Percentiles rank a stretch among this genome's conserved stretches.
These are phyloP conservation scores for Clavispora phyllophila DNA, from an alignment of 805 yeast species.

Conservation along the genomic window DNA sequence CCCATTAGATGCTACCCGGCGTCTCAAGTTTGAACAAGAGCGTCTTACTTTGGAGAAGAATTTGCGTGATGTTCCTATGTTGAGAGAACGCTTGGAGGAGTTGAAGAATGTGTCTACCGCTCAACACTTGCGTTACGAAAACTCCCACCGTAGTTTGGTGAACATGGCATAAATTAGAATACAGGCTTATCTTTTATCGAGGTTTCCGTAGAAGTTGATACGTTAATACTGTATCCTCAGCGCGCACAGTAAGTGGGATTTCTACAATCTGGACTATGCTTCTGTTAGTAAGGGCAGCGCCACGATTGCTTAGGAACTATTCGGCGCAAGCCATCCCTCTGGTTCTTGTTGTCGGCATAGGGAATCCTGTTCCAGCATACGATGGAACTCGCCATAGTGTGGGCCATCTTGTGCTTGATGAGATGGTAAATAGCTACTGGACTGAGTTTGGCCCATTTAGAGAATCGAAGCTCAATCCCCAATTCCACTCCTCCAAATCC, in stretches of 20 bases:
- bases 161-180: conserved; percentile 12
- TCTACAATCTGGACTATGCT: neutral
- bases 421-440: conserved; percentile 23
- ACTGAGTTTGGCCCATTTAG: conserved; percentile 14
- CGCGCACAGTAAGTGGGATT: neutral
- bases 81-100: conserved; percentile 62
- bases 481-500: neutral
- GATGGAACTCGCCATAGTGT: conserved; percentile 70
- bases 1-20: conserved; percentile 63
- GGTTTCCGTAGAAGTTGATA: too few species aligned
- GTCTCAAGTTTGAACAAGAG: conserved; percentile 75
- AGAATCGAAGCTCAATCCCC: neutral
- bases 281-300: neutral
- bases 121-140: conserved; percentile 33
- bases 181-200: too few species aligned
- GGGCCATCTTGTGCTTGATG: conserved; percentile 55
- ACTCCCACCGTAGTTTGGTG: conserved; percentile 23
- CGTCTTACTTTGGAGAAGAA: conserved; percentile 62
- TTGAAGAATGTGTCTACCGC: conserved; percentile 50
- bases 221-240: too few species aligned
- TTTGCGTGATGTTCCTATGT: conserved; percentile 63
- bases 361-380: conserved; percentile 69
- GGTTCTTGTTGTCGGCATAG: conserved; percentile 42
- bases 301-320: neutral
- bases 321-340: neutral